A percentile compares a stretch with the other conserved stretches of the same genome.
Conservation (phyloP, 129 eudicot species). For the Pseudognaphalium luteoalbum region DNA sequence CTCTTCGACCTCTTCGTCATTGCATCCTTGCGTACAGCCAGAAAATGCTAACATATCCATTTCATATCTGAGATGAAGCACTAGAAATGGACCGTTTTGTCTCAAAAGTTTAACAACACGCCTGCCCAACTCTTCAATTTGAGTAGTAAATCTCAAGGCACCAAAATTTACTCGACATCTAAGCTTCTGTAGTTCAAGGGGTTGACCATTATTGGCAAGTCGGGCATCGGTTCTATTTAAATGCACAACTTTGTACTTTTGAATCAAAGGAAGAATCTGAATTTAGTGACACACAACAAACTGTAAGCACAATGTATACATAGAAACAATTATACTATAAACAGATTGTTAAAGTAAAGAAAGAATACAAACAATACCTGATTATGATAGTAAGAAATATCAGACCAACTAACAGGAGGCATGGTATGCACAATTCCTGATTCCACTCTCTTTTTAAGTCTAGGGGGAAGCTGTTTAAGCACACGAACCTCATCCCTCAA, state of each 20-base stretch:
- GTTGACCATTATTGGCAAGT: conserved; percentile 87
- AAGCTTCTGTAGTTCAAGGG: conserved; percentile 74
- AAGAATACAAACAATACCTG: conserved; percentile 49
- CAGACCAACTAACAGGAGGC: conserved; percentile 99
- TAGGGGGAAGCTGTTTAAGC: conserved; percentile 85
- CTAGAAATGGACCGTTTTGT: conserved; percentile 85
- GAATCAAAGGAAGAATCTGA: conserved; percentile 91
- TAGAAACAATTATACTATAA: not conserved
- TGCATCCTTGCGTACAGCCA: conserved; percentile 96
- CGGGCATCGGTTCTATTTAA: conserved; percentile 97
- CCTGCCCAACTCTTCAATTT: conserved; percentile 86
- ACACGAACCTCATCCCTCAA: conserved; percentile 96
- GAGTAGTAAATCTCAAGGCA: conserved; percentile 81
- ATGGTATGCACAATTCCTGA: conserved; percentile 68
- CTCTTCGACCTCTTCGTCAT: conserved; percentile 79
- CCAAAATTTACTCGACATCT: conserved; percentile 86
- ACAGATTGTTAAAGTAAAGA: conserved; percentile 2
- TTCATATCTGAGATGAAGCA: conserved; percentile 95
- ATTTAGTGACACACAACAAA: conserved; percentile 3
- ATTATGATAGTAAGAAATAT: conserved; percentile 84
- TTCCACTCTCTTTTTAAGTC: conserved; percentile 83
- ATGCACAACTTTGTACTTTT: conserved; percentile 86
- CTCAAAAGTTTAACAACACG: conserved; percentile 71
- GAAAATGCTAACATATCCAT: conserved; percentile 99
- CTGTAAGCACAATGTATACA: not conserved